phyloP scores from a whole-genome alignment of 495 filamentous ascomycete species.

The Neurospora cerealis region DNA sequence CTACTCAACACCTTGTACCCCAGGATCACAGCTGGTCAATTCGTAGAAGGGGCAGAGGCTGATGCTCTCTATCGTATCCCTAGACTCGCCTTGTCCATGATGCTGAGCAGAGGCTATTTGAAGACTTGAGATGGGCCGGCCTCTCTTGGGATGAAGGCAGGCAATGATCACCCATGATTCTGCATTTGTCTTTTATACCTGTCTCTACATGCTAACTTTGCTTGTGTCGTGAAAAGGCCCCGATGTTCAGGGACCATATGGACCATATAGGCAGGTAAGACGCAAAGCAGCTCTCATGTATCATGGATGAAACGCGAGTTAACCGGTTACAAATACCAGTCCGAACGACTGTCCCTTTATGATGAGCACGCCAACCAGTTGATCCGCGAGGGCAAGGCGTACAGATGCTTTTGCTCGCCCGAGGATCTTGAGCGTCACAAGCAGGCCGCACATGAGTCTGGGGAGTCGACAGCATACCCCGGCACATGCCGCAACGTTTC shows the following conservation, averaged over 20 bases:
- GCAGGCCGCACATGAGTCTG: slow-evolving; percentile 44
- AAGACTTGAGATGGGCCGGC: slow-evolving; percentile 82
- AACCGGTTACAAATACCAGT: slow-evolving; percentile 38
- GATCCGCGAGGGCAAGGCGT: slow-evolving; percentile 61
- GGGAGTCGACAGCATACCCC: slow-evolving; percentile 62
- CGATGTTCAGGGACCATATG: slow-evolving; percentile 63
- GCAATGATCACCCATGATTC: slow-evolving; percentile 13
- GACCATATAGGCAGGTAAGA: slow-evolving; percentile 75
- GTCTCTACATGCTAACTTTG: neutral
- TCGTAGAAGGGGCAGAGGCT: slow-evolving; percentile 2
- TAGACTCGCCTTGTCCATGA: slow-evolving; percentile 46
- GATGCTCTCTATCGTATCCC: slow-evolving; percentile 1
- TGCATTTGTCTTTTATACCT: neutral
- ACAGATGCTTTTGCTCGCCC: slow-evolving; percentile 84
- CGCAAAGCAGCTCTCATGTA: neutral
- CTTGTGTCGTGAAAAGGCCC: slow-evolving; percentile 47
- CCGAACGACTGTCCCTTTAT: slow-evolving; percentile 70
- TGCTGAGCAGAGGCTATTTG: slow-evolving; percentile 64
- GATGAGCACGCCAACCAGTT: slow-evolving; percentile 59
- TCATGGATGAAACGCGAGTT: neutral
- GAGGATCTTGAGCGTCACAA: slow-evolving; percentile 59
- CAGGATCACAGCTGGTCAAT: neutral
- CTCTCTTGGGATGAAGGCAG: slow-evolving; percentile 86
- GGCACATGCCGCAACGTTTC: slow-evolving; percentile 62
- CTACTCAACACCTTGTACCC: neutral